Conservation (phyloP, 306 rosid genomes). For the Glycine tomentella region DNA sequence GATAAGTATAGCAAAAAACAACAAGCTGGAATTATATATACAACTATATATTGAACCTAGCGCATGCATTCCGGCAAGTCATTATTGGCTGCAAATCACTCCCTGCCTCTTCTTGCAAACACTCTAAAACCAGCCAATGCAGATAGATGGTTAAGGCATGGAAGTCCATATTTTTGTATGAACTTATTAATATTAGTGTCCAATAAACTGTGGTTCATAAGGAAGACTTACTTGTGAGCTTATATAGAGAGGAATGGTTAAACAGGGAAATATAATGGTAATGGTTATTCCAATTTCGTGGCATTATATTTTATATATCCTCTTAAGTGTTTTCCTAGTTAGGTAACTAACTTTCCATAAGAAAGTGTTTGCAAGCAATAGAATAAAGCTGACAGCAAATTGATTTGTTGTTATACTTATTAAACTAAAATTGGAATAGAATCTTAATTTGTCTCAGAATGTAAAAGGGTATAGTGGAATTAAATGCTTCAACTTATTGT, state of each 20-base stretch:
- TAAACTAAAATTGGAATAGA: too few relatives aligned
- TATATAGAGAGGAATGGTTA: slow-evolving; percentile 43
- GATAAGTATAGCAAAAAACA: slow-evolving; percentile 54
- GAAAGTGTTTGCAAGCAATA: slow-evolving; percentile 17
- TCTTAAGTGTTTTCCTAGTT: neutral
- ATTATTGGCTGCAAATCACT: slow-evolving; percentile 62
- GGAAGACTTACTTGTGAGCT: slow-evolving; percentile 12
- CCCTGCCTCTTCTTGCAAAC: slow-evolving; percentile 41
- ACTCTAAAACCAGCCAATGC: slow-evolving; percentile 36
- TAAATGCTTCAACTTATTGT: too few relatives aligned
- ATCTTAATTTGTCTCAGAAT: too few relatives aligned
- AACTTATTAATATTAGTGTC: neutral
- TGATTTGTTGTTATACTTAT: neutral
- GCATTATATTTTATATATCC: slow-evolving; percentile 11
- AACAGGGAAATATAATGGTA: too few relatives aligned
- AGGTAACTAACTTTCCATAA: slow-evolving; percentile 1
- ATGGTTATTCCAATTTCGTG: too few relatives aligned
- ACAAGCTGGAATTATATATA: slow-evolving; percentile 32
- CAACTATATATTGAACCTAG: neutral
- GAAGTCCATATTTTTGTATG: neutral
- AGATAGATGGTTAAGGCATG: neutral
- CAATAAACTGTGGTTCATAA: neutral
- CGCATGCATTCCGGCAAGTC: slow-evolving; percentile 53
- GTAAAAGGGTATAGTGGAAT: too few relatives aligned
- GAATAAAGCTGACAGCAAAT: slow-evolving; percentile 19